These are phyloP conservation scores for Pseudovirgaria hyperparasitica DNA, from an alignment of 2,329 filamentous ascomycete species.

Conservation along the genomic window DNA sequence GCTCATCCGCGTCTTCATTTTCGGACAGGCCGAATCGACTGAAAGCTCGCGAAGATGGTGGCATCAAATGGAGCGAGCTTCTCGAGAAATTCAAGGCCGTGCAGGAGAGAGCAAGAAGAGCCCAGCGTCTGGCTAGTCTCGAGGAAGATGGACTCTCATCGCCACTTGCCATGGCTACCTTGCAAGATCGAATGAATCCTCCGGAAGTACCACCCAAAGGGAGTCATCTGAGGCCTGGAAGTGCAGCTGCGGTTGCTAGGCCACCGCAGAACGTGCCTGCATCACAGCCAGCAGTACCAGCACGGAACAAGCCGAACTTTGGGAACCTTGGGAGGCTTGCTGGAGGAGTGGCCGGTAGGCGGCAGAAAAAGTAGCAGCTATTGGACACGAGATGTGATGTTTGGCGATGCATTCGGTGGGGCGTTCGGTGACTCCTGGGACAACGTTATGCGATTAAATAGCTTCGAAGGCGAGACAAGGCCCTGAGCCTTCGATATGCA, in stretches of 20 bases:
- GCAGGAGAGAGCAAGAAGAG: slow-evolving; percentile 70
- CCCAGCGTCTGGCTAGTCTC: slow-evolving; percentile 41
- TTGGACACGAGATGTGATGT: too few relatives aligned
- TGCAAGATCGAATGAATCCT: slow-evolving; percentile 14
- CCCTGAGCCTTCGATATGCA: not conserved
- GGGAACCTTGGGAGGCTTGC: slow-evolving; percentile 32
- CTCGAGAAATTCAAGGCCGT: slow-evolving; percentile 89
- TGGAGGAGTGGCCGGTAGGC: slow-evolving; percentile 26
- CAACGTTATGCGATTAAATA: slow-evolving; percentile 1
- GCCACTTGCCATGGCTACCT: slow-evolving; percentile 14
- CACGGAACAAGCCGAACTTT: slow-evolving; percentile 27
- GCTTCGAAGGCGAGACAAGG: too few relatives aligned
- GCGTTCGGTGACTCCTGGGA: slow-evolving; percentile 1
- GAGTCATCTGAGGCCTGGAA: slow-evolving; percentile 10
- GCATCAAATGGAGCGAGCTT: slow-evolving; percentile 83
- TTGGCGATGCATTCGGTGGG: slow-evolving; percentile 1
- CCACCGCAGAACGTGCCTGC: slow-evolving; percentile 2
- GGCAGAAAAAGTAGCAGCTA: slow-evolving; percentile 14
- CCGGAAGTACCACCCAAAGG: slow-evolving; percentile 16
- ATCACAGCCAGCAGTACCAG: slow-evolving; percentile 8
- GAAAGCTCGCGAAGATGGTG: slow-evolving; percentile 68
- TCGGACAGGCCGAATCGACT: slow-evolving; percentile 56
- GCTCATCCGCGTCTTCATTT: slow-evolving; percentile 28
- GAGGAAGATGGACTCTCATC: slow-evolving; percentile 16
- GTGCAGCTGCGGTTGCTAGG: slow-evolving; percentile 12